Evolutionary conservation across 2,329 filamentous ascomycete genomes (phyloP).

Genomic region (Davidsoniella virescens): DNA sequence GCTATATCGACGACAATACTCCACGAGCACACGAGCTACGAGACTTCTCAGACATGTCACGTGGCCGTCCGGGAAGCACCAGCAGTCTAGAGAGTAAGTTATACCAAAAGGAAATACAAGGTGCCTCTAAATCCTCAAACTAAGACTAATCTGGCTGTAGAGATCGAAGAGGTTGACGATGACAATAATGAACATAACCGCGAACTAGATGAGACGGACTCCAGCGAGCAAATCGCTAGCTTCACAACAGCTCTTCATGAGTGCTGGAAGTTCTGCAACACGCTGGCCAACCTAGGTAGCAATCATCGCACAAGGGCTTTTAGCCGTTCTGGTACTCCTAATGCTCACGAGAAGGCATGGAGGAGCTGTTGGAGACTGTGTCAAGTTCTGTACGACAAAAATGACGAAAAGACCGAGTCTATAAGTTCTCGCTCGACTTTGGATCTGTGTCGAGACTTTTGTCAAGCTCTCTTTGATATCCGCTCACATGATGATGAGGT

Average conservation of each 20-base stretch:
- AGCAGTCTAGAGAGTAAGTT: conserved; percentile 61
- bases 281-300: conserved; percentile 68
- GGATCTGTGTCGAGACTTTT: conserved; percentile 82
- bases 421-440: conserved; percentile 54
- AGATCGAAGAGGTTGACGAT: conserved; percentile 35
- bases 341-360: conserved; percentile 78
- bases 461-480: conserved; percentile 78
- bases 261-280: conserved; percentile 91
- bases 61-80: conserved; percentile 48
- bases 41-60: conserved; percentile 47
- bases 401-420: conserved; percentile 51
- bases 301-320: conserved; percentile 69
- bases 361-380: conserved; percentile 88
- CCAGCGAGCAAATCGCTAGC: conserved; percentile 40
- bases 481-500: conserved; percentile 61
- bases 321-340: conserved; percentile 54
- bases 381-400: conserved; percentile 70
- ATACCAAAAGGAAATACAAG: not conserved
- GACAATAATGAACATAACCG: conserved; percentile 36
- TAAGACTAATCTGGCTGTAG: conserved; percentile 17
- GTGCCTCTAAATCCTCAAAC: not conserved
- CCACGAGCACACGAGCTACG: conserved; percentile 71
- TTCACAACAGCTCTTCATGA: conserved; percentile 66
- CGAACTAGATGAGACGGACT: conserved; percentile 18
- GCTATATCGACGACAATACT: conserved; percentile 54